phyloP scores from a whole-genome alignment of 441 rosid genomes.

The Metrosideros polymorpha region DNA sequence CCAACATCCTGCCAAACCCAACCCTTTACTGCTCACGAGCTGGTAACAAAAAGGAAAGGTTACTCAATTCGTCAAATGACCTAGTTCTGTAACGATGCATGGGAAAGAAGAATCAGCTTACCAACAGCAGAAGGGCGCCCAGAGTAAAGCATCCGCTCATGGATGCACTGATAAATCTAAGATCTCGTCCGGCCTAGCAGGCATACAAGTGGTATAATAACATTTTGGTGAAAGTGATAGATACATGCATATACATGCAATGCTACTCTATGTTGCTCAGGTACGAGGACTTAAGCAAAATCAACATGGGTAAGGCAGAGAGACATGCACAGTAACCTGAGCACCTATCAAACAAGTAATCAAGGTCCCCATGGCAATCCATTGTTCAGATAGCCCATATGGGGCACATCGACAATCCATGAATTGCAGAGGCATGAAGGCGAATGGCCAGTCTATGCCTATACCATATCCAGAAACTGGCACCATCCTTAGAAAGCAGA shows the following conservation, averaged over 20 bases:
- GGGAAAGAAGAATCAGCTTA: neutral
- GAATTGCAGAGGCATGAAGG: neutral
- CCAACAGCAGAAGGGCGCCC: constrained; percentile 9
- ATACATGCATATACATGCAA: neutral
- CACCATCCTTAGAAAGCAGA: neutral
- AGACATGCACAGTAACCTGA: neutral
- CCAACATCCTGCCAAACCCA: constrained; percentile 64
- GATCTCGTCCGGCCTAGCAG: constrained; percentile 13
- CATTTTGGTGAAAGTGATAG: neutral
- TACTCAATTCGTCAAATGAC: neutral
- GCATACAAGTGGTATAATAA: neutral
- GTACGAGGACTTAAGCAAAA: neutral
- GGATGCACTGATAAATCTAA: constrained; percentile 8
- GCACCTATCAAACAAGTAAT: neutral
- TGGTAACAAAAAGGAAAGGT: neutral
- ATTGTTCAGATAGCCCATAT: neutral
- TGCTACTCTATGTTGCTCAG: neutral
- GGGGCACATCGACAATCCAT: neutral
- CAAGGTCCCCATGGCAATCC: neutral
- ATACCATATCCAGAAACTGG: neutral
- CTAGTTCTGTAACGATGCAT: neutral
- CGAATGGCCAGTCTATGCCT: neutral
- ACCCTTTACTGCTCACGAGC: constrained; percentile 27
- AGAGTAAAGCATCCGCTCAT: constrained; percentile 10
- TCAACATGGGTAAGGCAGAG: neutral